Conservation (phyloP, 73 alveolate species). For the Stentor roeselii region DNA sequence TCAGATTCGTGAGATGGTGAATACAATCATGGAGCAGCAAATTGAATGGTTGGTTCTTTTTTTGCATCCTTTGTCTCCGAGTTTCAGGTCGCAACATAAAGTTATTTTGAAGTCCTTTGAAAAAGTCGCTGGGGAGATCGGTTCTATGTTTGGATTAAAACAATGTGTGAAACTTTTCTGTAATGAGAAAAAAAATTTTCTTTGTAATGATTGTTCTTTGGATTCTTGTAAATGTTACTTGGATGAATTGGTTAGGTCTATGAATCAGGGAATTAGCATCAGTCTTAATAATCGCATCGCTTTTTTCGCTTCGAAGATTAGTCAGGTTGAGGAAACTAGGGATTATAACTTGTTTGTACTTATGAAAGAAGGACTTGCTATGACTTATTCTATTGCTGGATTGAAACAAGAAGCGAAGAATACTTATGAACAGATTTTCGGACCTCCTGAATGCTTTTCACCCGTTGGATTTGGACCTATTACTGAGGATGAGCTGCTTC, state of each 20-base stretch:
- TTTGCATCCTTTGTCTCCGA: not conserved
- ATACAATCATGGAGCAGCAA: not conserved
- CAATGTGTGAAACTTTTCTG: conserved; percentile 7
- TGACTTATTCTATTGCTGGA: conserved; percentile 15
- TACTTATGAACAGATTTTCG: not conserved
- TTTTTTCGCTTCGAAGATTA: not conserved
- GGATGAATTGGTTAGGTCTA: conserved; percentile 13
- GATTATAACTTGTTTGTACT: not conserved
- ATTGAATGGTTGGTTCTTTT: conserved; percentile 12
- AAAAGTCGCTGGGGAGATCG: not conserved
- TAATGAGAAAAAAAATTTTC: not conserved
- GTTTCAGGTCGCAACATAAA: not conserved
- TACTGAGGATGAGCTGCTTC: not conserved
- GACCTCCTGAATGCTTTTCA: not conserved
- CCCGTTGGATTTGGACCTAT: not conserved
- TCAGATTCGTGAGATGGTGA: not conserved
- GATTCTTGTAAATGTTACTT: not conserved
- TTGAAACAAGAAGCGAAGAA: not conserved
- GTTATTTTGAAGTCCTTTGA: not conserved
- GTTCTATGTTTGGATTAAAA: conserved; percentile 13
- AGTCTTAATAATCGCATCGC: conserved; percentile 13
- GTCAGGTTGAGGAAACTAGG: not conserved
- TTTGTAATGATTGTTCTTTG: not conserved
- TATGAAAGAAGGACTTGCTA: conserved; percentile 28
- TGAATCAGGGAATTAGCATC: not conserved